Evolutionary conservation across 1,139 yeast species (phyloP), one percentile per base, ranked within the genome.

Genomic region (Geotrichum candidum): DNA sequence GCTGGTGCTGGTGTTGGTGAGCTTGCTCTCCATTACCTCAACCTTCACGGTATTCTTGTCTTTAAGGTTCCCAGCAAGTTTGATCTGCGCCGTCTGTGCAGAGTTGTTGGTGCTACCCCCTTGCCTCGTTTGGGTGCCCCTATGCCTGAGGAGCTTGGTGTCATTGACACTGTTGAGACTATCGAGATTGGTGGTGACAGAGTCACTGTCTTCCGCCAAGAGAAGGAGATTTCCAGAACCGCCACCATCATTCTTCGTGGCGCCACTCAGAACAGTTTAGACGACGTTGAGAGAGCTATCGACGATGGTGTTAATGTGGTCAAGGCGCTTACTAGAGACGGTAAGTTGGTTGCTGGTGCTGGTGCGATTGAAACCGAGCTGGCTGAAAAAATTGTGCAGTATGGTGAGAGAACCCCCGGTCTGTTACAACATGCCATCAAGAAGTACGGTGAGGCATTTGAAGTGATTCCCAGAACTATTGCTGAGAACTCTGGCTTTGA

Each of bases 31-130:
- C 98, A 94, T 77, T 94, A 90, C 76, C 80, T 94, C 75, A 90
- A 94, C 79, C 87, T 95, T 75, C 86, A 88, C 72, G 87, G 86
- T 48, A 87, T 94, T 59, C 79, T 94, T 66, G 94, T 92, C 31
- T 82, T 94, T 76, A 88, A 88, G 73, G 96, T 94, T 53, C 94
- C 96, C 65, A 88, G 96, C 64, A 94, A 94, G 75, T 94, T 94
- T 72, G 99, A 94, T 73, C 79, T 94, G 66, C 87, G 98, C 78
- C 86, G 99, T 75, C 80, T 94, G 65, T 88, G 96, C 72, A 88
- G 97, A 73, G 99, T 94, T 23, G 92, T 97, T 78, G 98, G 98
- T 58, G 98, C 98, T 53, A 88, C 97, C 25, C 97, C 99, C 62
- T 80, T 92, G 72, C 96, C 97, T 60, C 83, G 97, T 76, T 82